Conservation (phyloP, 495 filamentous ascomycete genomes). For the Bacidia rubella region DNA sequence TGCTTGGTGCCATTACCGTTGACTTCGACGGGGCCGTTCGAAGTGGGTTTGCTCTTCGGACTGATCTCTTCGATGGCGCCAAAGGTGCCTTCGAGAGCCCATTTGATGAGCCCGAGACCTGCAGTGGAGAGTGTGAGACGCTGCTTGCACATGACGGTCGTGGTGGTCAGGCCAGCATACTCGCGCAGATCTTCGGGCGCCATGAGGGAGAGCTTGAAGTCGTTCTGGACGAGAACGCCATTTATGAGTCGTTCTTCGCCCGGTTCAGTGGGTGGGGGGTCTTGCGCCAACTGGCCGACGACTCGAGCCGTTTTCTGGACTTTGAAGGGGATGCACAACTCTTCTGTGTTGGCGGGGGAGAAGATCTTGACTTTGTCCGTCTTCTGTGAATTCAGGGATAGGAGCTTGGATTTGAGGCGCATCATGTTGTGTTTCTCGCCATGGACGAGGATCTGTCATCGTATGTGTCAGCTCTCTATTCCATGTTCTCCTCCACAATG, state of each 20-base stretch:
- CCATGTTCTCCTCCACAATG: neutral
- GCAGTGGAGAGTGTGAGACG: conserved; percentile 72
- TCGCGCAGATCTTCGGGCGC: conserved; percentile 88
- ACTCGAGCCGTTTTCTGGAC: conserved; percentile 95
- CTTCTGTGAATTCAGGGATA: conserved; percentile 78
- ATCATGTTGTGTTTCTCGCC: conserved; percentile 98
- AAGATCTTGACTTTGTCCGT: conserved; percentile 73
- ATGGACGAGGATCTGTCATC: conserved; percentile 82
- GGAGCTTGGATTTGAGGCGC: conserved; percentile 81
- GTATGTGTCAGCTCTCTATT: conserved; percentile 16
- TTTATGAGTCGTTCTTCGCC: conserved; percentile 50
- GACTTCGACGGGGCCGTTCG: conserved; percentile 22
- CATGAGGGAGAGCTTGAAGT: conserved; percentile 93
- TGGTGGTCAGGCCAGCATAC: conserved; percentile 89
- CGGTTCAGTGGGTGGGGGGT: conserved; percentile 46
- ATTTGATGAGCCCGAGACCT: conserved; percentile 79
- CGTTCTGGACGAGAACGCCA: conserved; percentile 89
- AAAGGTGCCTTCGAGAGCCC: conserved; percentile 90
- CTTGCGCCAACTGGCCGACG: conserved; percentile 79
- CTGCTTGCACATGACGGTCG: conserved; percentile 83
- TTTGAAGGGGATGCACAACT: conserved; percentile 87
- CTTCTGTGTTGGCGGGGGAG: conserved; percentile 86
- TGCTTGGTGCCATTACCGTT: conserved; percentile 29
- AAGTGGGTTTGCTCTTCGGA: conserved; percentile 28
- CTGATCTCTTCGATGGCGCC: conserved; percentile 64